phyloP scores from a whole-genome alignment of 1,284 basidiomycete genomes.

The Ustilago nuda region DNA sequence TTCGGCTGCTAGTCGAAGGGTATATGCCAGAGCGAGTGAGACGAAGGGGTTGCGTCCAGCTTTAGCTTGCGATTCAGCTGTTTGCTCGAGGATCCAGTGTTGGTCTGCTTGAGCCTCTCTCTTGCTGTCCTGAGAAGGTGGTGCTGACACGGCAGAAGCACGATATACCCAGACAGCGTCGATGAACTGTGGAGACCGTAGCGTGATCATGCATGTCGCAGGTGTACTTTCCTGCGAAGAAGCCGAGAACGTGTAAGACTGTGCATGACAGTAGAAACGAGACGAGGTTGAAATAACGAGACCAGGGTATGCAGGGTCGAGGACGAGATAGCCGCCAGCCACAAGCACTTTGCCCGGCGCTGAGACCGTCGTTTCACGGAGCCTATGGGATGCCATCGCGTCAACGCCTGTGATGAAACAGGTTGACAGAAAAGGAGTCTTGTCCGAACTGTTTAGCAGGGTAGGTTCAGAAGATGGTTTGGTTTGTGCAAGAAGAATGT shows the following conservation, averaged over 20 bases:
- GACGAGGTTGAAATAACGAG: constrained; percentile 80
- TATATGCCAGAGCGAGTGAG: constrained; percentile 83
- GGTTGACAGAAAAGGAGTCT: too few species aligned
- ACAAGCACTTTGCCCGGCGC: constrained; percentile 95
- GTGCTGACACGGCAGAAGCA: constrained; percentile 66
- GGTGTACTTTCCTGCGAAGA: background rate
- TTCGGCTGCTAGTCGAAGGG: constrained; percentile 75
- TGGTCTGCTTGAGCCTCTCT: constrained; percentile 2
- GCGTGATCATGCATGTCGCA: constrained; percentile 72
- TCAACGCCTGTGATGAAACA: too few species aligned
- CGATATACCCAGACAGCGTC: constrained; percentile 82
- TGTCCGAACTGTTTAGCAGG: background rate
- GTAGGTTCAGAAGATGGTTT: background rate
- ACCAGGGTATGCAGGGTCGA: constrained; percentile 67
- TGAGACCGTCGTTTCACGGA: constrained; percentile 75
- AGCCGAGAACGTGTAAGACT: constrained; percentile 4
- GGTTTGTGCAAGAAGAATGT: constrained; percentile 18
- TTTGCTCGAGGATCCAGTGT: constrained; percentile 50
- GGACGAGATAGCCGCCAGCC: constrained; percentile 68
- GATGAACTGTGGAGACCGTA: constrained; percentile 90
- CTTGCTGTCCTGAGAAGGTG: background rate
- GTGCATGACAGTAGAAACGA: constrained; percentile 83
- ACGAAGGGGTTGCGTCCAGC: constrained; percentile 87
- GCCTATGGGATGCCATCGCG: constrained; percentile 10
- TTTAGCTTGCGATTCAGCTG: constrained; percentile 27